Evolutionary conservation across 495 filamentous ascomycete genomes (phyloP).

Genomic region (Hyaloscypha hepaticicola): DNA sequence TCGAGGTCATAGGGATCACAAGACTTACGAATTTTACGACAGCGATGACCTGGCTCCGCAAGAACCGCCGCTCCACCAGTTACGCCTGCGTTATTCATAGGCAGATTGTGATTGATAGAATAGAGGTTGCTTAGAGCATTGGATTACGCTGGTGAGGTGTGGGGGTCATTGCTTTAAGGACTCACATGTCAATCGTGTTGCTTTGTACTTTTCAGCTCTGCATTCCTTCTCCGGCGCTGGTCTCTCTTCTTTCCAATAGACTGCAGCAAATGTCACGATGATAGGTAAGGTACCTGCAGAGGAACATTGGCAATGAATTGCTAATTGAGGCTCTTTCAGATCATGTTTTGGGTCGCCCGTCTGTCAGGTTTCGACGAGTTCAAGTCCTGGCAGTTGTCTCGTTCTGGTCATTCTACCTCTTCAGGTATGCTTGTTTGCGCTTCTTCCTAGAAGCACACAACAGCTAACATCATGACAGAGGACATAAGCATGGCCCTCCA

Average conservation of each 20-base stretch:
- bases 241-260: neutral
- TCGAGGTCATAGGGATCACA: conserved; percentile 7
- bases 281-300: conserved; percentile 26
- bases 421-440: conserved; percentile 56
- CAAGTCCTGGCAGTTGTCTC: conserved; percentile 88
- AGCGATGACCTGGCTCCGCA: neutral
- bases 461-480: conserved; percentile 47
- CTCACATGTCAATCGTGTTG: conserved; percentile 11
- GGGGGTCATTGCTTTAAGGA: neutral
- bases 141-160: neutral
- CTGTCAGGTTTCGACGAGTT: conserved; percentile 84
- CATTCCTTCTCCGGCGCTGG: neutral
- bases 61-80: neutral
- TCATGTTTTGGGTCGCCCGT: conserved; percentile 89
- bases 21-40: neutral
- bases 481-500: conserved; percentile 85
- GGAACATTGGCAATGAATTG: neutral
- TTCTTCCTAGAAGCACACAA: neutral
- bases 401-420: conserved; percentile 86
- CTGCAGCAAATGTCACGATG: conserved; percentile 28
- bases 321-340: conserved; percentile 44
- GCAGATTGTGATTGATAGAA: neutral
- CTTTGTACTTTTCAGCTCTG: neutral
- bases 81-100: neutral
- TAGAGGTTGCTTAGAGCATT: neutral